phyloP scores from a whole-genome alignment of 257 asterid genomes.

The Solanum infundibuliforme region DNA sequence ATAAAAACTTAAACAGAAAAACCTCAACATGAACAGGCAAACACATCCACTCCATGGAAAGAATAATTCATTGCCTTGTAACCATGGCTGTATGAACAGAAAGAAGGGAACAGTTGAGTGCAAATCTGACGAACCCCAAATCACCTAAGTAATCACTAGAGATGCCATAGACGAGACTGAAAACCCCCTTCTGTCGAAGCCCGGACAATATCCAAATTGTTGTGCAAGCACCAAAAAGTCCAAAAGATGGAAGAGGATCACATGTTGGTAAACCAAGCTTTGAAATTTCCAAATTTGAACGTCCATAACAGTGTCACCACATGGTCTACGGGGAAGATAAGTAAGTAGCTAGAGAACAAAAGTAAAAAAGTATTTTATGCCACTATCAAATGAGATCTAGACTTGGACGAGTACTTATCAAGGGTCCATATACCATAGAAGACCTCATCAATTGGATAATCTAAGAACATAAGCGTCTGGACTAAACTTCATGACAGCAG shows the following conservation, averaged over 20 bases:
- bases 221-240: not conserved
- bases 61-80: not conserved
- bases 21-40: not conserved
- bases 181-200: not conserved
- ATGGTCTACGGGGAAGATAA: not conserved
- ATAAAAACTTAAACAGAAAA: not conserved
- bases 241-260: not conserved
- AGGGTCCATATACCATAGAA: not conserved
- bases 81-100: not conserved
- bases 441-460: not conserved
- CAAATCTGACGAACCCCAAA: not conserved
- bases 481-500: not conserved
- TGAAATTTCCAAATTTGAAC: not conserved
- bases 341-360: not conserved
- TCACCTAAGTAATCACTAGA: not conserved
- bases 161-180: too few species aligned
- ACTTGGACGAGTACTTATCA: not conserved
- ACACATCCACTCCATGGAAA: not conserved
- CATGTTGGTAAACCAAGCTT: not conserved
- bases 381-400: not conserved
- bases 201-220: not conserved
- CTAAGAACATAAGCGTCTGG: not conserved
- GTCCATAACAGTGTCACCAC: not conserved
- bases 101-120: not conserved
- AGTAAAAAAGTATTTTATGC: not conserved